Evolutionary conservation across 2,329 filamentous ascomycete species (phyloP), one percentile per base, ranked within the genome.

Genomic region (Cladosporium sp.): DNA sequence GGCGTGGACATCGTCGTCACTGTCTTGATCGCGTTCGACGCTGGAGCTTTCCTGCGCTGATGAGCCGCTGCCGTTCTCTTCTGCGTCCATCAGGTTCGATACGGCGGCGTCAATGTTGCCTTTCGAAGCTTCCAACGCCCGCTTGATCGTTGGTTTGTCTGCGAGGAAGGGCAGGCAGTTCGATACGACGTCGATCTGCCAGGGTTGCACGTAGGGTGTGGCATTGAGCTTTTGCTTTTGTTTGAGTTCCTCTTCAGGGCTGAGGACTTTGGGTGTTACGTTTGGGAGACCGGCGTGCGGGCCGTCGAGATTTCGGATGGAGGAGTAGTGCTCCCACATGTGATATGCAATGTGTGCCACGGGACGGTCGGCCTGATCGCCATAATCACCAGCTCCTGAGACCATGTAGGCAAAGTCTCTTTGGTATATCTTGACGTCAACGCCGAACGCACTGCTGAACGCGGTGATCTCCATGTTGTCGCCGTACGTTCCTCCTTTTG

Each of bases 401-500:
- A 79, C 68, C 59, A 76, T 70, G 62, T 75, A 78, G 34, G 72
- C 71, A 59, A 73, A 74, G 61, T 78, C 74, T 64, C 75, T 59
- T 67, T 79, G 70, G 67, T 82, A 85, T 50, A 86, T 79, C 58
- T 78, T 77, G 49, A 88, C 80, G 63, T 86, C 78, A 47, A 78
- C 77, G 44, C 78, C 73, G 63, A 77, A 85, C 18, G 77, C 79
- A 50, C 79, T 76, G 22, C 80, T 78, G 66, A 87, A 87, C 5
- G 84, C 84, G 27, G 77, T 75, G 39, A 88, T 78, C 67, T 86
- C 83, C 70, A 84, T 76, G 52, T 86, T 83, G 62, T 84, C 83
- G 20, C 82, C 84, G 68, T 79, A 87, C 34, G 79, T 79, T 45
- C 80, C 80, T 24, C 75, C 73, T 60, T 77, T 76, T 24, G 79